Base-by-base conservation (phyloP, 1,139 yeast genomes). In the Taiozyma sp. region DNA sequence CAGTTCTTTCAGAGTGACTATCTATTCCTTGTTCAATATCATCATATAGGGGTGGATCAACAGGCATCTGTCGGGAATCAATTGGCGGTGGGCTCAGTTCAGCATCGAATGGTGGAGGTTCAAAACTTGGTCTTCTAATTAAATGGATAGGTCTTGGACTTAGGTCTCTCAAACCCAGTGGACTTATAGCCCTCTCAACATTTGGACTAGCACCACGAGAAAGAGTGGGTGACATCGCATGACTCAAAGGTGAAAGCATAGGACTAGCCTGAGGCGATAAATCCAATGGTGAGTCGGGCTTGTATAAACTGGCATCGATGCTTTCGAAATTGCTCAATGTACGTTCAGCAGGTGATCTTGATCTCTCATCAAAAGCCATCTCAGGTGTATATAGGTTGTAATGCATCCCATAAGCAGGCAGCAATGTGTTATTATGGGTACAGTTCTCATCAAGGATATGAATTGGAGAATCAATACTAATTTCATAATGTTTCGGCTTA, bases 401-500 rank as follows among this genome's bases (percentile, higher is more conserved):
- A 48, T 60, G 65, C 4, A 54, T 49, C 6, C 70, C 75, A 56
- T 73, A 73, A 1, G 74, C 65, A 30, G 70, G 89, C 49, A 86
- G 69, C 42, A 85, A 66, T 0, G 92, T 85, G 60, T 86, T 85
- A 14, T 87, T 87, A 65, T 85, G 92, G 2, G 89, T 86, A 49
- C 91, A 87, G 43, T 74, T 62, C 19, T 76, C 74, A 48, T 64
- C 57, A 48, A 89, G 72, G 7, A 90, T 73, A 61, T 88, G 96
- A 55, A 91, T 82, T 8, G 97, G 97, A 10, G 96, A 87, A 66
- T 93, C 98, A 56, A 92, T 89, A 56, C 89, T 84, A 46, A 93
- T 86, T 69, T 93, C 98, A 64, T 87, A 93, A 66, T 90, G 97
- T 65, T 91, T 92, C 40, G 95, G 71, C 69, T 79, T 85, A 46